Percentiles rank a stretch among this genome's conserved stretches.
phyloP scores from a whole-genome alignment of 23 red algal species.

The Gracilaria domingensis region DNA sequence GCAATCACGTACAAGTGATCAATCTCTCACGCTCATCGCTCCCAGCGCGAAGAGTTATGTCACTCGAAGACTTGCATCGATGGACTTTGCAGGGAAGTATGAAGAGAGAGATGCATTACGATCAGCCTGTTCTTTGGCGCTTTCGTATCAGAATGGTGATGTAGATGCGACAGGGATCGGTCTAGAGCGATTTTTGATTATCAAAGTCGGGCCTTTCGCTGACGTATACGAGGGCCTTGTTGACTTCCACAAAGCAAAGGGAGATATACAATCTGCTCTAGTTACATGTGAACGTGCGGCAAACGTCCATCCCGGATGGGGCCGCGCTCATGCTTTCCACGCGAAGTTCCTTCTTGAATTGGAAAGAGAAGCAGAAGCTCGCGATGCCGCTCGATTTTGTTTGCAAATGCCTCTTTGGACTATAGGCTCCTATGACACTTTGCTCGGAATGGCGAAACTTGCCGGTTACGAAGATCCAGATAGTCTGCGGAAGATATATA shows the following conservation, averaged over 20 bases:
- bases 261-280: constrained; percentile 64
- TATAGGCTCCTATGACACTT: constrained; percentile 27
- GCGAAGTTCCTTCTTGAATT: constrained; percentile 70
- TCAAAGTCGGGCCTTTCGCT: constrained; percentile 84
- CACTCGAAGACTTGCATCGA: constrained; percentile 46
- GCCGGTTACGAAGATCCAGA: constrained; percentile 78
- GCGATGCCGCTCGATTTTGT: constrained; percentile 83
- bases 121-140: constrained; percentile 36
- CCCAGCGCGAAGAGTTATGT: constrained; percentile 46
- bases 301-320: constrained; percentile 83
- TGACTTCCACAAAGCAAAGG: constrained; percentile 69
- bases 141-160: constrained; percentile 74
- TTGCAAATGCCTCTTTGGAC: constrained; percentile 93
- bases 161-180: constrained; percentile 74
- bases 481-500: constrained; percentile 79
- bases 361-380: constrained; percentile 75
- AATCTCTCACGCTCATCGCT: constrained; percentile 61
- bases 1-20: constrained; percentile 10
- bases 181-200: constrained; percentile 81
- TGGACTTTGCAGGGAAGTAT: constrained; percentile 48
- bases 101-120: constrained; percentile 29
- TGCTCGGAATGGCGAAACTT: constrained; percentile 56
- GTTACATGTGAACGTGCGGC: constrained; percentile 85
- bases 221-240: constrained; percentile 84
- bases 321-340: constrained; percentile 73